A percentile compares a stretch with the other conserved stretches of the same genome.
phyloP scores from a whole-genome alignment of 2,329 filamentous ascomycete species.

The Furcasterigmium sp. region DNA sequence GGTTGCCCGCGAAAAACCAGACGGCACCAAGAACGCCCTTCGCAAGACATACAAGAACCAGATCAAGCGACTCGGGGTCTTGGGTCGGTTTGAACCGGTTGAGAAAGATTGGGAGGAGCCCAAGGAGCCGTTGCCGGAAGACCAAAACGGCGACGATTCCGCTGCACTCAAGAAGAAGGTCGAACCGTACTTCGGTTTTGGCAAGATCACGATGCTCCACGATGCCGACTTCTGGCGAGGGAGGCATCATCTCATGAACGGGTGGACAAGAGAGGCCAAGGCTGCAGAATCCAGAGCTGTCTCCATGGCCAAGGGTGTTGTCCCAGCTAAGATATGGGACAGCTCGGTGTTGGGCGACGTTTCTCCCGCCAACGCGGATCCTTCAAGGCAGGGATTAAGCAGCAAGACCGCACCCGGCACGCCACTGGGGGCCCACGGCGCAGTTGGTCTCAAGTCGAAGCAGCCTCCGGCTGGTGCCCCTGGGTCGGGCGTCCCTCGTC shows the following conservation, averaged over 20 bases:
- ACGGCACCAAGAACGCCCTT: conserved; percentile 62
- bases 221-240: conserved; percentile 23
- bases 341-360: conserved; percentile 54
- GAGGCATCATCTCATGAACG: conserved; percentile 44
- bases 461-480: conserved; percentile 5
- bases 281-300: conserved; percentile 43
- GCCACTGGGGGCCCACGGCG: conserved; percentile 45
- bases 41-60: conserved; percentile 66
- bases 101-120: conserved; percentile 40
- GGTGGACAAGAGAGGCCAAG: conserved; percentile 40
- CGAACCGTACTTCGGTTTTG: conserved; percentile 45
- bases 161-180: conserved; percentile 50
- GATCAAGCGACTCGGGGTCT: conserved; percentile 58
- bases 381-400: conserved; percentile 31
- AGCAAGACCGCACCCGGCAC: conserved; percentile 50
- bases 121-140: conserved; percentile 31
- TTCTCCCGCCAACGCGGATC: conserved; percentile 29
- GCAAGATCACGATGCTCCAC: conserved; percentile 43
- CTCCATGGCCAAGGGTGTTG: conserved; percentile 51
- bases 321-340: conserved; percentile 53
- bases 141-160: conserved; percentile 44
- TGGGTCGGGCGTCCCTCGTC: conserved; percentile 31
- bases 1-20: conserved; percentile 58
- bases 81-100: conserved; percentile 54
- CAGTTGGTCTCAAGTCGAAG: conserved; percentile 18